Evolutionary conservation across 2,329 filamentous ascomycete genomes (phyloP).

Genomic region (Graphiopsis chlorocephala): DNA sequence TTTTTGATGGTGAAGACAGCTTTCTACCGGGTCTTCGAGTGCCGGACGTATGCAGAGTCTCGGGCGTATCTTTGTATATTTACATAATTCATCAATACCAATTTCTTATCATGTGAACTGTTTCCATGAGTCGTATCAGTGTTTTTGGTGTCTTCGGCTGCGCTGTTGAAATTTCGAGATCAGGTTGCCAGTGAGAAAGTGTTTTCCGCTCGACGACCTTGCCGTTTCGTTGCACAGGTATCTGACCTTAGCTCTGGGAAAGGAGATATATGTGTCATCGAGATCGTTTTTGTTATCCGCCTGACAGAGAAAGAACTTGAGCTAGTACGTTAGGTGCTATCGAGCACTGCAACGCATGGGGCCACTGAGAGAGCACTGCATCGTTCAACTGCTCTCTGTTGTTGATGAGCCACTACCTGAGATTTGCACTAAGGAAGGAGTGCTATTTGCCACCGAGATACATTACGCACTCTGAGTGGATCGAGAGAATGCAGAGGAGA

Average conservation of each 20-base stretch:
- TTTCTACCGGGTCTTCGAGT: neutral
- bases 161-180: neutral
- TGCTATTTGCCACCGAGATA: neutral
- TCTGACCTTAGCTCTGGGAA: neutral
- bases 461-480: too few relatives aligned
- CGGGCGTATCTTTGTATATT: neutral
- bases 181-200: neutral
- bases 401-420: neutral
- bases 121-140: neutral
- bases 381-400: neutral
- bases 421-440: neutral
- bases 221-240: neutral
- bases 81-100: slow-evolving; percentile 2
- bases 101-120: neutral
- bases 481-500: too few relatives aligned
- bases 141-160: neutral
- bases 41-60: neutral
- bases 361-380: neutral
- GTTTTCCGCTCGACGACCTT: neutral
- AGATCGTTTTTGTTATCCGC: neutral
- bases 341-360: too few relatives aligned
- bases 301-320: neutral
- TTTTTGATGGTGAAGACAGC: neutral
- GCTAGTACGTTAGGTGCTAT: neutral
- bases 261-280: neutral